Evolutionary conservation across 805 yeast genomes (phyloP), one percentile per base, ranked within the genome.

Genomic region (Metschnikowia proteae): DNA sequence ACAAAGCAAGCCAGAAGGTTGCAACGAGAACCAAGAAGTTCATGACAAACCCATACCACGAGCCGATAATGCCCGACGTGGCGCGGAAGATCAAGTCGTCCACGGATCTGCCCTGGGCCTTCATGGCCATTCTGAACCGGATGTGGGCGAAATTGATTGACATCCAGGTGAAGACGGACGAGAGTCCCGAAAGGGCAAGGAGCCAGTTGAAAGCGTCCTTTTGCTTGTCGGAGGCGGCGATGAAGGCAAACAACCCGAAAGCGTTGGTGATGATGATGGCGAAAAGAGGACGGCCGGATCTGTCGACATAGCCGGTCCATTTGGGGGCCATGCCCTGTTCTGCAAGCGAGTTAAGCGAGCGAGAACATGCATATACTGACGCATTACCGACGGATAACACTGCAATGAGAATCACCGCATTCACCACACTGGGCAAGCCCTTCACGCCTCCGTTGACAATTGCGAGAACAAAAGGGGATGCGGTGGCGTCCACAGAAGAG

Each of bases 401-500:
- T 3, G 91, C 83, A 49, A 85, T 65, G 68, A 86, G 71, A 56
- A 86, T 84, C 38, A 85, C 88, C 22, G 82, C 88, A 62, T 86
- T 86, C 72, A 86, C 83, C 53, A 86, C 79, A 45, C 83, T 80
- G 45, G 91, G 91, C 43, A 84, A 74, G 37, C 81, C 86, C 43
- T 68, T 70, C 55, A 85, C 80, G 57, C 85, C 84, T 28, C 80
- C 86, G 46, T 75, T 68, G 29, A 75, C 70, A 48, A 84, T 79
- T 36, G 91, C 89, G 65, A 85, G 76, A 55, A 85, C 91, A 61
- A 84, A 85, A 26, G 92, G 92, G 13, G 91, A 85, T 28, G 88
- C 83, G 28, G 82, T 66, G 37, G 81, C 77, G 55, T 81, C 80
- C 25, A 67, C 70, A 34, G 77, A 73, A 8, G 74, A 62, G 1